Conservation (phyloP, 2,329 filamentous ascomycete genomes). For the Neurospora sp. region DNA sequence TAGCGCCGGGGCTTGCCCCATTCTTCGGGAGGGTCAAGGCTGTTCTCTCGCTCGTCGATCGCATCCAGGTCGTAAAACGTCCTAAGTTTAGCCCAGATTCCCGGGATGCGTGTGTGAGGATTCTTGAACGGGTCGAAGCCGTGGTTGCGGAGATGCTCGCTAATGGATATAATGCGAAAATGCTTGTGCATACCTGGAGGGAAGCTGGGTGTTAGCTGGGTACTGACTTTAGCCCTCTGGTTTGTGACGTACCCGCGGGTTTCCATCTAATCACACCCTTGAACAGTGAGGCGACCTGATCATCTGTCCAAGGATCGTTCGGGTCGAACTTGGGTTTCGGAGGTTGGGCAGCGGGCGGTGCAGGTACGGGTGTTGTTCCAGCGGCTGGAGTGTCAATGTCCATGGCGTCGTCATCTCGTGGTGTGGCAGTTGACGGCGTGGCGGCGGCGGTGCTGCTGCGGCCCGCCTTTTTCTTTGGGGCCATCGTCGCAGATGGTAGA, state of each 20-base stretch:
- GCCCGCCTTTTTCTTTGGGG: constrained; percentile 57
- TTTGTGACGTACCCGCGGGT: constrained; percentile 59
- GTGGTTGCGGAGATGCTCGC: constrained; percentile 68
- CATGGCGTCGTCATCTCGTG: constrained; percentile 50
- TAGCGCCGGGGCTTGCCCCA: constrained; percentile 51
- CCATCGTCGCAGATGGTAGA: constrained; percentile 30
- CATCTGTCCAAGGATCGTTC: constrained; percentile 83
- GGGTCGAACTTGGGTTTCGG: constrained; percentile 23
- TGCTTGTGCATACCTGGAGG: constrained; percentile 77
- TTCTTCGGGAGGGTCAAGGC: constrained; percentile 42
- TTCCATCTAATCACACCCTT: constrained; percentile 93
- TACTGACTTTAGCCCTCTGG: neutral
- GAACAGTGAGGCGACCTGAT: constrained; percentile 86
- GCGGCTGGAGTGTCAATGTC: constrained; percentile 46
- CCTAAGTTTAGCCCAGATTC: constrained; percentile 82
- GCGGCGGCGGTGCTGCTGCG: constrained; percentile 35
- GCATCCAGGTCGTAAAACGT: constrained; percentile 77
- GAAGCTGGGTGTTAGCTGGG: constrained; percentile 3
- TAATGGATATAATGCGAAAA: constrained; percentile 83
- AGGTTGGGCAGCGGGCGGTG: constrained; percentile 23
- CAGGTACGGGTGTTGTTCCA: constrained; percentile 36
- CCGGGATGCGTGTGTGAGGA: constrained; percentile 77
- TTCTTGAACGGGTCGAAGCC: constrained; percentile 62
- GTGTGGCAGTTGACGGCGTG: constrained; percentile 41
- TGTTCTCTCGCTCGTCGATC: constrained; percentile 75